A percentile compares a stretch with the other conserved stretches of the same genome.
These are phyloP conservation scores for Ploettnerulaceae sp. DNA, from an alignment of 2,329 filamentous ascomycete species.

Conservation along the genomic window DNA sequence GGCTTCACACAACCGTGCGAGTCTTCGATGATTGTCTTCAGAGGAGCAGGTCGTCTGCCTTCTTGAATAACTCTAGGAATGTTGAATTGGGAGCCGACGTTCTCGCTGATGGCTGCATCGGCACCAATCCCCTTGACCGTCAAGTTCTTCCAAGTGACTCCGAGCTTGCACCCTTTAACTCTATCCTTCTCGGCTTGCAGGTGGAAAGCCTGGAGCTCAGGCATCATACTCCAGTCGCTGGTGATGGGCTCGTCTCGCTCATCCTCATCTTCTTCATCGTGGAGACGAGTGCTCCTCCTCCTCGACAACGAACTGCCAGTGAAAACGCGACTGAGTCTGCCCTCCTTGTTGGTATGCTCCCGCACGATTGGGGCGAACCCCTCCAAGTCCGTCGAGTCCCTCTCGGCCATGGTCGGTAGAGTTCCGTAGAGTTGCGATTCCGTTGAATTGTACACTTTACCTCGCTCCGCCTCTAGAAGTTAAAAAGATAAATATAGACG, in stretches of 20 bases:
- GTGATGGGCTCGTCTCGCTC: constrained; percentile 18
- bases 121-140: constrained; percentile 32
- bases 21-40: constrained; percentile 60
- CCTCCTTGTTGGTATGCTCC: not conserved
- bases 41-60: constrained; percentile 56
- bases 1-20: constrained; percentile 66
- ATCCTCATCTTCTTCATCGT: constrained; percentile 24
- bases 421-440: not conserved
- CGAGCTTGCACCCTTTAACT: constrained; percentile 32
- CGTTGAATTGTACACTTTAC: no score
- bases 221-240: constrained; percentile 30
- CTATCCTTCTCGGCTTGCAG: constrained; percentile 26
- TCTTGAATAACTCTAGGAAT: constrained; percentile 18
- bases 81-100: constrained; percentile 29
- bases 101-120: constrained; percentile 31
- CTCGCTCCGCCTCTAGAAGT: no score
- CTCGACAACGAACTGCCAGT: constrained; percentile 20
- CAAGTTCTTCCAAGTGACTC: constrained; percentile 31
- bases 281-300: constrained; percentile 13
- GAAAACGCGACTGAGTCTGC: constrained; percentile 12
- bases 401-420: not conserved
- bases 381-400: not conserved
- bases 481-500: no score
- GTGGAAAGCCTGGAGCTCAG: constrained; percentile 25
- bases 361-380: constrained; percentile 6